Evolutionary conservation across 345 rosid species (phyloP).

Genomic region (Barbarea vulgaris): DNA sequence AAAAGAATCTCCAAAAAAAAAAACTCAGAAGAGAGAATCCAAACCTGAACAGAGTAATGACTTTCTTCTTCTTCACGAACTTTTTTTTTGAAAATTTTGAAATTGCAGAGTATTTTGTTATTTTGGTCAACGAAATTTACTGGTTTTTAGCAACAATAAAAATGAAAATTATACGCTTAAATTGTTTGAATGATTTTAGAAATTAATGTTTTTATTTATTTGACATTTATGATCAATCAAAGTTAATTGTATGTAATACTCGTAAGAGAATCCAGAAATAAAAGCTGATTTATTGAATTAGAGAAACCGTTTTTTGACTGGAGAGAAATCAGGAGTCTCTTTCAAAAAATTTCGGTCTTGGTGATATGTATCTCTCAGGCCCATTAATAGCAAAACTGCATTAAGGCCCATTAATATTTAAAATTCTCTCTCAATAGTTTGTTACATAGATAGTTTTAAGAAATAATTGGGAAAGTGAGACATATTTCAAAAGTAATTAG

Average conservation of each 20-base stretch:
- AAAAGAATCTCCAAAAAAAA: neutral
- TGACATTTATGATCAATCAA: neutral
- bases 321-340: conserved; percentile 9
- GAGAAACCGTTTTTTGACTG: neutral
- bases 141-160: conserved; percentile 9
- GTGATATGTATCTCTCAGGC: neutral
- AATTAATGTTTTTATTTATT: neutral
- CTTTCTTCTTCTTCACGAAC: neutral
- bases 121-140: conserved; percentile 4
- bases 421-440: no score
- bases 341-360: neutral
- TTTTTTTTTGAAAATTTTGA: neutral
- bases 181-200: neutral
- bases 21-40: neutral
- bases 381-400: no score
- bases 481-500: no score
- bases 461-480: no score
- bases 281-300: neutral
- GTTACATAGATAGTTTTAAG: no score
- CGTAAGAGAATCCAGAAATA: neutral
- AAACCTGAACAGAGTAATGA: conserved; percentile 5
- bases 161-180: neutral
- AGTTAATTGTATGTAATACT: neutral
- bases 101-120: neutral
- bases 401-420: no score